phyloP scores from a whole-genome alignment of 441 rosid genomes.

The Adansonia madagascariensis region DNA sequence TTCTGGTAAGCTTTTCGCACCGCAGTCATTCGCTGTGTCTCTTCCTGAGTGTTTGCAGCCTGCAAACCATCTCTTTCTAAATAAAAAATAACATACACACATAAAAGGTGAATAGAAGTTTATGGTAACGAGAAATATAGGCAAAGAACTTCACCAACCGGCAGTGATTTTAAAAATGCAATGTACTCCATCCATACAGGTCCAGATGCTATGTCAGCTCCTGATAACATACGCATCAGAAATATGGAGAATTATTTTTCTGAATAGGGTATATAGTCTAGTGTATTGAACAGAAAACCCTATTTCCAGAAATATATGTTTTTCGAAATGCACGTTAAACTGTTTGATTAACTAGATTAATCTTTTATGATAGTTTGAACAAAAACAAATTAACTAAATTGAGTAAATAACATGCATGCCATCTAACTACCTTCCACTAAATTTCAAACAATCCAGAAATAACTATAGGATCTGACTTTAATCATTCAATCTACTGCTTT shows the following conservation, averaged over 20 bases:
- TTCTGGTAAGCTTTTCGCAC: slow-evolving; percentile 84
- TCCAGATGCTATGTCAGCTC: slow-evolving; percentile 90
- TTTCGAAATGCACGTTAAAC: neutral
- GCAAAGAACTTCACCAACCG: slow-evolving; percentile 56
- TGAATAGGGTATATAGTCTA: neutral
- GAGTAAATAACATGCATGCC: neutral
- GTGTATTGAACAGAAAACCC: neutral
- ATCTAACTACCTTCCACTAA: neutral
- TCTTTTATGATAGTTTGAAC: neutral
- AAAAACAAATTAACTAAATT: neutral
- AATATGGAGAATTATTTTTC: slow-evolving; percentile 33
- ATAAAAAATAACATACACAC: slow-evolving; percentile 14
- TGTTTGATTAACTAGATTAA: neutral
- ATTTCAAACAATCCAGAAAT: neutral
- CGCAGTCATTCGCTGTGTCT: slow-evolving; percentile 78
- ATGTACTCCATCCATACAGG: slow-evolving; percentile 95
- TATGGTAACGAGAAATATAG: slow-evolving; percentile 20
- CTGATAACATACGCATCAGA: slow-evolving; percentile 52
- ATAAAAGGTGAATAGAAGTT: slow-evolving; percentile 23
- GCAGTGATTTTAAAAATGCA: slow-evolving; percentile 75
- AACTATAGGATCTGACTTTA: neutral
- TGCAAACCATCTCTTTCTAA: slow-evolving; percentile 43
- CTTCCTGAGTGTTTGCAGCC: slow-evolving; percentile 76
- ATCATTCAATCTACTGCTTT: neutral
- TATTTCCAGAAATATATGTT: neutral